A percentile compares a stretch with the other conserved stretches of the same genome.
Conservation (phyloP, 129 eudicot genomes). For the Flaveria sonorensis region DNA sequence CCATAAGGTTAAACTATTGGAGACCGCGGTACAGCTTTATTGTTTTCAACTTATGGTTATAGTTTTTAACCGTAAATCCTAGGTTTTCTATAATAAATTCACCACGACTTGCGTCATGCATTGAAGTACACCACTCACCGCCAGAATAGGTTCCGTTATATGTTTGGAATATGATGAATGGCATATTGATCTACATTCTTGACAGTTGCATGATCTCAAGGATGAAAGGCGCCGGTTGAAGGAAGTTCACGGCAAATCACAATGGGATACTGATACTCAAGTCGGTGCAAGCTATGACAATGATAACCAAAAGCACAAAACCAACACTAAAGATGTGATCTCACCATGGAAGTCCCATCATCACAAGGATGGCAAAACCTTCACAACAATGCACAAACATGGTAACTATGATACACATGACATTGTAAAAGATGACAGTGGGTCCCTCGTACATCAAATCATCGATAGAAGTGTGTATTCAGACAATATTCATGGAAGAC, state of each 20-base stretch:
- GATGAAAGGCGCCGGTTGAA: slow-evolving; percentile 46
- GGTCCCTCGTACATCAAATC: slow-evolving; percentile 13
- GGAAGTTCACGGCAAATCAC: slow-evolving; percentile 46
- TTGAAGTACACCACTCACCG: too few relatives aligned
- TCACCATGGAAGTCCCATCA: slow-evolving; percentile 29
- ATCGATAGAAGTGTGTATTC: neutral
- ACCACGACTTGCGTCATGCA: too few relatives aligned
- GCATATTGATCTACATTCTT: slow-evolving; percentile 1
- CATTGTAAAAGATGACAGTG: neutral
- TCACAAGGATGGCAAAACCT: neutral
- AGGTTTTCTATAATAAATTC: too few relatives aligned
- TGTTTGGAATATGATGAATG: neutral
- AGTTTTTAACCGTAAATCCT: too few relatives aligned
- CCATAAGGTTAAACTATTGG: slow-evolving; percentile 51
- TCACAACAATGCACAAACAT: slow-evolving; percentile 25
- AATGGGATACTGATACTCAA: slow-evolving; percentile 27
- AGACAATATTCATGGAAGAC: slow-evolving; percentile 21
- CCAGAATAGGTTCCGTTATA: too few relatives aligned
- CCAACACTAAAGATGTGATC: slow-evolving; percentile 13
- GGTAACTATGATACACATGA: neutral
- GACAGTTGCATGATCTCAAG: slow-evolving; percentile 57
- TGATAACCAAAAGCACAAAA: neutral
- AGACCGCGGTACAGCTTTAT: slow-evolving; percentile 50
- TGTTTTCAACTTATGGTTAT: neutral
- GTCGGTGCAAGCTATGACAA: slow-evolving; percentile 27